Conservation (phyloP, 2,329 filamentous ascomycete species). For the Ceratocystis diversiconidia region DNA sequence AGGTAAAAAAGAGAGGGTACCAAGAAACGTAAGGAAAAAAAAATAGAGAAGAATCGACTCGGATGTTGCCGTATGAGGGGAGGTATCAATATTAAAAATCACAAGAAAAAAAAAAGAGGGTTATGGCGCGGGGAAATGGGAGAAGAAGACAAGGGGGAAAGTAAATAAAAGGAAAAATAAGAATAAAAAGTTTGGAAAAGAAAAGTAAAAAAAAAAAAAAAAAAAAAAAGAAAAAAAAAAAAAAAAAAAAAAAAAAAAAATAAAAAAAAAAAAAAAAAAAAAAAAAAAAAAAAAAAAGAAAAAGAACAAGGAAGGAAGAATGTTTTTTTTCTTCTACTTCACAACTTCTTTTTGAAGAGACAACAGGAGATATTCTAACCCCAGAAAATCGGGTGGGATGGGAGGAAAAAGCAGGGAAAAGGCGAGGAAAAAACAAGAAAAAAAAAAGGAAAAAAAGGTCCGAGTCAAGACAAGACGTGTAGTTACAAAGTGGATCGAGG, state of each 20-base stretch:
- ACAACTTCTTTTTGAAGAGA: neutral
- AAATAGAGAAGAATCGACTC: neutral
- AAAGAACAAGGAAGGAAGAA: neutral
- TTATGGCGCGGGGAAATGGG: too few relatives aligned
- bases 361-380: slow-evolving; percentile 3
- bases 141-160: neutral
- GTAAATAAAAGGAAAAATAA: neutral
- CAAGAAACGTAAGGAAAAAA: neutral
- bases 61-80: neutral
- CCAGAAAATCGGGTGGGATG: slow-evolving; percentile 5
- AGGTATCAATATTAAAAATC: neutral
- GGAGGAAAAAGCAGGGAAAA: neutral
- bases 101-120: neutral
- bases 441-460: neutral
- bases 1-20: neutral
- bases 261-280: neutral
- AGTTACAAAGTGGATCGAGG: neutral
- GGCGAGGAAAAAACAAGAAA: neutral
- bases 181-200: neutral
- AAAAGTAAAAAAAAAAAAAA: neutral
- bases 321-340: neutral
- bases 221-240: neutral
- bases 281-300: neutral
- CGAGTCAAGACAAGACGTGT: neutral
- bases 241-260: neutral